phyloP scores from a whole-genome alignment of 371 early-diverging fungal species.

The Saksenaea oblongispora region DNA sequence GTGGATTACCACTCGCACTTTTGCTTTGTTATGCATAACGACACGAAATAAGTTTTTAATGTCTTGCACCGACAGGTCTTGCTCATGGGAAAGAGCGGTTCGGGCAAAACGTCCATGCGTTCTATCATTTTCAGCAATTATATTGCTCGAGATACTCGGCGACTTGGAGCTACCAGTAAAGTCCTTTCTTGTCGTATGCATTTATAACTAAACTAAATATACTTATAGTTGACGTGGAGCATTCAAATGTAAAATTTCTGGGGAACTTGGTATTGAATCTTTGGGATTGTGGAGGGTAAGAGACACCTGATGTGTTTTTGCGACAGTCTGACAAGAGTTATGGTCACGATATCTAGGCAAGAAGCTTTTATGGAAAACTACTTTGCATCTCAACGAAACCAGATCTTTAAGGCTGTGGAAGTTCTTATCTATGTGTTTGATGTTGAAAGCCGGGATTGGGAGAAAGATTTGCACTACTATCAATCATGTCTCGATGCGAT shows the following conservation, averaged over 20 bases:
- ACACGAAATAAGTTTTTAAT: not conserved
- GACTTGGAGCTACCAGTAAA: constrained; percentile 93
- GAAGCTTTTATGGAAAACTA: constrained; percentile 97
- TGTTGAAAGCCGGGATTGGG: constrained; percentile 89
- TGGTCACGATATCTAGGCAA: constrained; percentile 58
- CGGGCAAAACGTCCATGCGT: constrained; percentile 98
- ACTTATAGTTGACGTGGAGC: constrained; percentile 90
- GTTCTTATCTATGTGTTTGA: constrained; percentile 98
- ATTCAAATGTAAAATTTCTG: constrained; percentile 92
- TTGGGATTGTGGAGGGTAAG: constrained; percentile 94
- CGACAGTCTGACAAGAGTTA: not conserved
- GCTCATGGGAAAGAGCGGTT: constrained; percentile 97
- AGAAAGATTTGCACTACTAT: constrained; percentile 90
- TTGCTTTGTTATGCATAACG: not conserved
- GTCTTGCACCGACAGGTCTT: constrained; percentile 66
- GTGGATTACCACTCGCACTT: not conserved
- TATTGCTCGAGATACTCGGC: constrained; percentile 91
- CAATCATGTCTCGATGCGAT: constrained; percentile 89
- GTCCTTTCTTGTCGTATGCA: not conserved
- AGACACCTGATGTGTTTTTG: not conserved
- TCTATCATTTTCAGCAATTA: constrained; percentile 97
- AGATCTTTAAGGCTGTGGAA: constrained; percentile 97
- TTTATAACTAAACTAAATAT: not conserved
- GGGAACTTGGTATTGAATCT: constrained; percentile 93
- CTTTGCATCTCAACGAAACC: constrained; percentile 88